Evolutionary conservation across 2,329 filamentous ascomycete species (phyloP), one percentile per base, ranked within the genome.

Genomic region (Cryoendolithus antarcticus): DNA sequence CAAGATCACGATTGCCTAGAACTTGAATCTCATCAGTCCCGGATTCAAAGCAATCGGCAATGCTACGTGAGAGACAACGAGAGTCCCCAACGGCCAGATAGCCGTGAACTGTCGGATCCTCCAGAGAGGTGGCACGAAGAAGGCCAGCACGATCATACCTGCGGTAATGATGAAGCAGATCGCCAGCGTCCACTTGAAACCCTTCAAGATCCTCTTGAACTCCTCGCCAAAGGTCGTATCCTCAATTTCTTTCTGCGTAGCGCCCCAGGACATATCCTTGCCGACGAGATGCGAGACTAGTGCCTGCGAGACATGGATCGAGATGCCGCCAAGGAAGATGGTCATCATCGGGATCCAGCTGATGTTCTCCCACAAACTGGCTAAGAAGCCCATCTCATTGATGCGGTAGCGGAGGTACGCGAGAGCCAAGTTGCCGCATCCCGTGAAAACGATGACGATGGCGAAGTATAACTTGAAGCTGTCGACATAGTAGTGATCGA

Each of bases 231-330:
- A 74, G 49, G 65, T 65, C 37, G 65, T 64, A 46, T 67, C 78
- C 52, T 86, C 80, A 36, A 75, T 75, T 64, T 93, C 86, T 63
- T 93, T 93, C 32, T 77, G 74, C 0, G 86, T 93, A 1, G 84
- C 78, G 37, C 84, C 84, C 85, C 85, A 91, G 2, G 74, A 75
- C 80, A 91, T 89, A 62, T 91, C 73, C 55, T 89, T 76, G 63
- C 83, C 77, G 57, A 93, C 82, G 74, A 91, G 85, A 65, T 93
- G 86, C 3, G 77, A 72, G 33, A 91, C 62, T 28, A 93, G 67
- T 2, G 85, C 85, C 57, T 88, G 80, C 19, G 77, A 83, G 35
- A 93, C 74, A 62, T 93, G 84, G 29, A 93, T 71, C 1, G 78
- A 83, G 35, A 89, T 69, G 30, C 85, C 85, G 37, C 85, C 85